Evolutionary conservation across 768 basidiomycete genomes (phyloP).

Genomic region (Serpula lacrymans): DNA sequence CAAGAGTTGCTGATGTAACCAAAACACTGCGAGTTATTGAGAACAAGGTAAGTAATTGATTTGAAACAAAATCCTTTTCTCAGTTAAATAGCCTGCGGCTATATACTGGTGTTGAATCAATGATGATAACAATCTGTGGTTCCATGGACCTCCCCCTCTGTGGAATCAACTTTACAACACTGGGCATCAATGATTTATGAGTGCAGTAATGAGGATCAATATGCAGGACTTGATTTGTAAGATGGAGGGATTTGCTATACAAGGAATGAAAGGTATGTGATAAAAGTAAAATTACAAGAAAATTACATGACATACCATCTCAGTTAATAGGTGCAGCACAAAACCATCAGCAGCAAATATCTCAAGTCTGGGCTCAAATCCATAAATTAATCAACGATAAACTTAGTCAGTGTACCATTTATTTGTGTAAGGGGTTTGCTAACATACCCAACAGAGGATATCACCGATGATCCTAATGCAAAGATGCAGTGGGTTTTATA

Average conservation of each 20-base stretch:
- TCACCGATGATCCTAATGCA: conserved; percentile 6
- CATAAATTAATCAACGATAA: conserved; percentile 2
- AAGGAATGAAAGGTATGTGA: conserved; percentile 10
- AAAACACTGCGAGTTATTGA: conserved; percentile 3
- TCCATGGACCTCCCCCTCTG: conserved; percentile 6
- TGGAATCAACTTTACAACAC: conserved; percentile 10
- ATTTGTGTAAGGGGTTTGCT: background rate
- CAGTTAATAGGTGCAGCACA: background rate
- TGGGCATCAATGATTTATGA: conserved; percentile 13
- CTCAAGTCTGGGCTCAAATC: conserved; percentile 3
- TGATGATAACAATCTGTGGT: conserved; percentile 11
- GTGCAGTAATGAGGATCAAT: conserved; percentile 10
- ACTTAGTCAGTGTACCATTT: conserved; percentile 2
- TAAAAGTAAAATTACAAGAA: background rate
- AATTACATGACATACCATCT: conserved; percentile 5
- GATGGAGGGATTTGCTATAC: conserved; percentile 15
- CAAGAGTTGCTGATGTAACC: conserved; percentile 2
- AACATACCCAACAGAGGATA: conserved; percentile 3
- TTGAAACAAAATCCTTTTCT: background rate
- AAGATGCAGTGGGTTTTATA: conserved; percentile 14
- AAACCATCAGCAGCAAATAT: background rate
- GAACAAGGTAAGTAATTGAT: conserved; percentile 2
- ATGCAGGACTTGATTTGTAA: conserved; percentile 11
- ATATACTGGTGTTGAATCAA: conserved; percentile 11
- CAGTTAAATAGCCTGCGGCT: conserved; percentile 12